phyloP scores from a whole-genome alignment of 805 yeast species.

The Torulaspora gathmanii region DNA sequence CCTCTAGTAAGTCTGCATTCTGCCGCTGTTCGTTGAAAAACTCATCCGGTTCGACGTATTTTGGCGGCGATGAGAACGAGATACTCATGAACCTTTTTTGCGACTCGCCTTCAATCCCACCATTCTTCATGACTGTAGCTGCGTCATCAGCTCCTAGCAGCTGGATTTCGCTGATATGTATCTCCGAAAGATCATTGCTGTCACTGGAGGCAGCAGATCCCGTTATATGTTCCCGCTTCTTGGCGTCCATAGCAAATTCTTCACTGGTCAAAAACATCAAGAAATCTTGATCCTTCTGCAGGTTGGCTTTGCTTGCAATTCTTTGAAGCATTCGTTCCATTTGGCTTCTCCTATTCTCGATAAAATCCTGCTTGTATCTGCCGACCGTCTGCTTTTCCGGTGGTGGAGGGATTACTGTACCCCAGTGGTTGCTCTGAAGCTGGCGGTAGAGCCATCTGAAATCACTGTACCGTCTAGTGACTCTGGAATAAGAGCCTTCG shows the following conservation, averaged over 20 bases:
- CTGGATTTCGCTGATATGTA: constrained; percentile 32
- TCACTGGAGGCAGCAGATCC: constrained; percentile 48
- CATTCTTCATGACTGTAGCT: constrained; percentile 23
- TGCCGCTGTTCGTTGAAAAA: constrained; percentile 66
- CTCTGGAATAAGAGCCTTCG: constrained; percentile 45
- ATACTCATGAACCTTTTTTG: constrained; percentile 63
- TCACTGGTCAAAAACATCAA: constrained; percentile 71
- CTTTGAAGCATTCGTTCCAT: constrained; percentile 81
- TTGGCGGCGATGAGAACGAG: constrained; percentile 60
- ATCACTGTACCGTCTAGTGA: constrained; percentile 83
- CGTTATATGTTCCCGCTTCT: constrained; percentile 58
- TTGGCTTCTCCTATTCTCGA: constrained; percentile 78
- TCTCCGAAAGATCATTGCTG: constrained; percentile 39
- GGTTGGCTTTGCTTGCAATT: constrained; percentile 50
- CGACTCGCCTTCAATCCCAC: constrained; percentile 45
- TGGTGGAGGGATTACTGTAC: constrained; percentile 89
- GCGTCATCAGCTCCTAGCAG: constrained; percentile 36
- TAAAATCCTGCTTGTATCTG: constrained; percentile 81
- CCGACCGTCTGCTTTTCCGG: constrained; percentile 93
- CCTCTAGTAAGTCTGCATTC: constrained; percentile 67
- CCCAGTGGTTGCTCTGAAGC: constrained; percentile 80
- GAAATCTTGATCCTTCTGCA: constrained; percentile 73
- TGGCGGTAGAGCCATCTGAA: constrained; percentile 93
- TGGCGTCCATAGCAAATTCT: constrained; percentile 62
- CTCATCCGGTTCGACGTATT: constrained; percentile 71